These are phyloP conservation scores for Ustilago esculenta DNA, from an alignment of 1,284 basidiomycete species.

Conservation along the genomic window DNA sequence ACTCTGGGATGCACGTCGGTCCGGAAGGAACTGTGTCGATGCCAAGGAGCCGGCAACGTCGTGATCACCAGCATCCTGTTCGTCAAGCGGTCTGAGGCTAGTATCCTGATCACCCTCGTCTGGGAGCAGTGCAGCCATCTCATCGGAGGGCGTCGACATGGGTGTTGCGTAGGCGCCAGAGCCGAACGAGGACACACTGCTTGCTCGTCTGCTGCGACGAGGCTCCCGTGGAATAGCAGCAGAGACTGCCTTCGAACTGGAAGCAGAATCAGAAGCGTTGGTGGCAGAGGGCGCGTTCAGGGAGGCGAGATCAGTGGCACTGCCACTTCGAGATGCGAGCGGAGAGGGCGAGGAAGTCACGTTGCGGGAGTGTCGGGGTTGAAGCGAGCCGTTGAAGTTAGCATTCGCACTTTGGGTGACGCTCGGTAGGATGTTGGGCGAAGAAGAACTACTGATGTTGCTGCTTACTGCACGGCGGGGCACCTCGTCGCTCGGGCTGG, in stretches of 20 bases:
- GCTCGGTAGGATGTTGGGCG: constrained; percentile 5
- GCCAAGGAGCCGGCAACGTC: neutral
- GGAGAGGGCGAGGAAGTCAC: constrained; percentile 32
- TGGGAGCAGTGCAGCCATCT: constrained; percentile 44
- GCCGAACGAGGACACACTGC: constrained; percentile 47
- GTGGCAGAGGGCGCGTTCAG: constrained; percentile 3
- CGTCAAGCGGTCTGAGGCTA: constrained; percentile 28
- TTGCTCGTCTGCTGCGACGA: constrained; percentile 39
- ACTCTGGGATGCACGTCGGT: constrained; percentile 27
- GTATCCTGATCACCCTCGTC: constrained; percentile 30
- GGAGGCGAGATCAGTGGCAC: constrained; percentile 24
- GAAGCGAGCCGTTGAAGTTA: constrained; percentile 8
- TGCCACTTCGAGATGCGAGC: constrained; percentile 37
- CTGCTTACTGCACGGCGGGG: constrained; percentile 6
- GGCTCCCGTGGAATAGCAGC: constrained; percentile 15
- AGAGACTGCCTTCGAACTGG: constrained; percentile 24
- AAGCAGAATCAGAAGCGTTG: constrained; percentile 1
- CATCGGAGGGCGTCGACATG: constrained; percentile 47
- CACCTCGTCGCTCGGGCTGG: constrained; percentile 21
- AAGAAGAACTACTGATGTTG: constrained; percentile 19
- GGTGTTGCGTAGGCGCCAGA: constrained; percentile 50
- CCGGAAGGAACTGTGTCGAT: constrained; percentile 1
- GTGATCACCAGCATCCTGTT: constrained; percentile 9
- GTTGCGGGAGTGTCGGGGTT: constrained; percentile 9
- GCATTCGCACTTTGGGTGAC: constrained; percentile 4